Conservation (phyloP, 306 rosid genomes). For the Prunus campanulata region DNA sequence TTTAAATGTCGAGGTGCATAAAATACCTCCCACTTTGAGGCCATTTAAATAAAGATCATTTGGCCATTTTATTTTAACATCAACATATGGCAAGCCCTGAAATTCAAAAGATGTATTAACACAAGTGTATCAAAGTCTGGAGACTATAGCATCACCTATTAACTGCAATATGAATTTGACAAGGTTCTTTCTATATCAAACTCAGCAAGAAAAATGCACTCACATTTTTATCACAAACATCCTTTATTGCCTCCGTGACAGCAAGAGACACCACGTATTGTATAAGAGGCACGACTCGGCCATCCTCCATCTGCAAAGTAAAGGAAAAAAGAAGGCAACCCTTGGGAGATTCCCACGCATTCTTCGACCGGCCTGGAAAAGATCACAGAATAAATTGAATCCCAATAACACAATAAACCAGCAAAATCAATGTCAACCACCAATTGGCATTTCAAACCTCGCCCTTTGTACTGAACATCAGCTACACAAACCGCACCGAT, state of each 20-base stretch:
- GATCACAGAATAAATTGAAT: neutral
- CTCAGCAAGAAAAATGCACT: conserved; percentile 15
- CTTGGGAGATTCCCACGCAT: conserved; percentile 85
- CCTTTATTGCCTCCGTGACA: conserved; percentile 75
- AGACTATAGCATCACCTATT: neutral
- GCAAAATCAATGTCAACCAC: neutral
- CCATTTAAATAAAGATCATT: conserved; percentile 88
- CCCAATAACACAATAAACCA: neutral
- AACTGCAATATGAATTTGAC: neutral
- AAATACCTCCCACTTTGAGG: conserved; percentile 88
- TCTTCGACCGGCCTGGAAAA: conserved; percentile 80
- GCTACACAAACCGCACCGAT: conserved; percentile 79
- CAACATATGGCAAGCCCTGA: conserved; percentile 81
- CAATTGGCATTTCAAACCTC: conserved; percentile 56
- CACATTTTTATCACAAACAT: conserved; percentile 72
- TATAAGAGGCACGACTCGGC: conserved; percentile 68
- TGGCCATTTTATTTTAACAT: conserved; percentile 95
- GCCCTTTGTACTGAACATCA: conserved; percentile 81
- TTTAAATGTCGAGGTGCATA: conserved; percentile 79
- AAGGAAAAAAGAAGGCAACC: conserved; percentile 92
- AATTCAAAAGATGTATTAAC: conserved; percentile 28
- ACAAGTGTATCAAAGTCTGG: conserved; percentile 15
- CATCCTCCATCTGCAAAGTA: conserved; percentile 83
- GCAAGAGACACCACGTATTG: conserved; percentile 92
- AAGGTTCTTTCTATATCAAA: neutral